Evolutionary conservation across 495 filamentous ascomycete genomes (phyloP), one percentile per base, ranked within the genome.

Genomic region (Aspergillus nidulans): DNA sequence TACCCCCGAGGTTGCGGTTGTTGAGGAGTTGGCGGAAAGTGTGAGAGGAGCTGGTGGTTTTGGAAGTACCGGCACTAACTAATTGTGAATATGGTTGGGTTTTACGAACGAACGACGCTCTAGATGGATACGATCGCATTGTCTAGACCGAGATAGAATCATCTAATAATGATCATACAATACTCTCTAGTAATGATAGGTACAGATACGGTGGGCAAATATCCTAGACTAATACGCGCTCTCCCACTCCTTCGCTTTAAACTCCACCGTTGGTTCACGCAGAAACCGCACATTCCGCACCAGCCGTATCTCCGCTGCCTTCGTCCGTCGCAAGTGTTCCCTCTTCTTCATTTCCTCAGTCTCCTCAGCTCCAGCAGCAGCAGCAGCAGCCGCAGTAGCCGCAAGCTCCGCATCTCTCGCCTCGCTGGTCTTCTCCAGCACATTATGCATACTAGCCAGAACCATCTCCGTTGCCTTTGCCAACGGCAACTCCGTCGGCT

Each of bases 41-140:
- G 87, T 92, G 19, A 76, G 94, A 46, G 94, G 94, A 20, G 90
- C 83, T 0, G 92, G 91, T 16, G 94, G 94, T 8, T 98, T 98
- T 63, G 94, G 94, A 28, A 96, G 91, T 63, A 98, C 94, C 13
- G 94, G 92, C 21, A 34, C 30, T 12, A 51, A 53, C 47, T 49
- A 49, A 39, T 15, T 10, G 19, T 15, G 6, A 21, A 50, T 21
- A 16, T 13, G 6, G 30, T 20, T 46, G 38, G 12, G 10, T 9
- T 25, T 13, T 39, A 41, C 1, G 10, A 47, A 32, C n/a, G 20
- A 48, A 24, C 28, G 20, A 34, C 3, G 12, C 4, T 19, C 23
- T 50, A 50, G 30, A 50, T 19, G 30, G 30, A 50, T 4, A 16
- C 19, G 13, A 9, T 21, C 20, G 10, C 6, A 36, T 49, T 2